Evolutionary conservation across 345 rosid species (phyloP).

Genomic region (Luvunga scandens): DNA sequence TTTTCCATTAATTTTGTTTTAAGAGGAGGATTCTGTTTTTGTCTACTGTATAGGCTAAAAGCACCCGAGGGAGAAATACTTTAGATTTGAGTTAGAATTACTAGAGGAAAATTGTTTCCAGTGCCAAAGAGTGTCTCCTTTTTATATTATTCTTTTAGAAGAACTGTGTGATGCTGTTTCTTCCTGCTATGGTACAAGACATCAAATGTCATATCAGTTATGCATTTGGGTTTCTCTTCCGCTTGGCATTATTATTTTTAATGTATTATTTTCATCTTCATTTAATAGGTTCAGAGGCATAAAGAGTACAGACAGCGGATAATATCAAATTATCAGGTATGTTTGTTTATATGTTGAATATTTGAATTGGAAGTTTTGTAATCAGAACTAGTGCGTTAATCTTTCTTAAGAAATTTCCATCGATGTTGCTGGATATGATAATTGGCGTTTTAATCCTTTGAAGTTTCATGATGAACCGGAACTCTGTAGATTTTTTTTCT

Average conservation of each 20-base stretch:
- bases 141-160: not conserved
- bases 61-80: too few relatives aligned
- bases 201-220: not conserved
- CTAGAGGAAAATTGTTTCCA: not conserved
- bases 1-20: not conserved
- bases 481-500: not conserved
- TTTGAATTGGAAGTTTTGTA: not conserved
- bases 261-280: not conserved
- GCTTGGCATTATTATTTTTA: not conserved
- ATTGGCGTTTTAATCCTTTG: not conserved
- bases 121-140: not conserved
- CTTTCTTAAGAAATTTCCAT: not conserved
- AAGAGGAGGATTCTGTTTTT: not conserved
- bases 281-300: constrained; percentile 65
- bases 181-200: too few relatives aligned
- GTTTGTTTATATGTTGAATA: not conserved
- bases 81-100: not conserved
- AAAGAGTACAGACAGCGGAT: constrained; percentile 81
- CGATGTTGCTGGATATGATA: not conserved
- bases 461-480: not conserved
- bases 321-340: constrained; percentile 67
- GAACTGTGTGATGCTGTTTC: not conserved
- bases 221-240: not conserved
- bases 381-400: not conserved
- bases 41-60: not conserved